Base-by-base conservation (phyloP, 768 basidiomycete species). In the Leccinum broughii region DNA sequence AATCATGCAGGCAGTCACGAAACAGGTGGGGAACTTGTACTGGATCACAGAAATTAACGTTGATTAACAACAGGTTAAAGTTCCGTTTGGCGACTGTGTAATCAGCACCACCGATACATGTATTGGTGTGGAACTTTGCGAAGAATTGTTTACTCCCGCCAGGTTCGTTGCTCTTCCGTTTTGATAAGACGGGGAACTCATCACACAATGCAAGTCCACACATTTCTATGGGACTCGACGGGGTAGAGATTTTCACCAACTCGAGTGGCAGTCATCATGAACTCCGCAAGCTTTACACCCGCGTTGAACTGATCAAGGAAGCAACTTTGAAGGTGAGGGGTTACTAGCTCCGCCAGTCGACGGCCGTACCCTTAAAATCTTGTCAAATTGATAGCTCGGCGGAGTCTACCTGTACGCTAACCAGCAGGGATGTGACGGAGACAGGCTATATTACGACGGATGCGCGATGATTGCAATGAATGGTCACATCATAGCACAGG, bases 191-290 rank as follows among this genome's bases (percentile, higher is more conserved):
- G 24, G 37, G 39, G 17, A 8, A 41, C 60, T 69, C 24, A 67
- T 24, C 1, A 17, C 4, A 46, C 17, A 2, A 35, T 20, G 6
- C 14, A 62, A 99, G 97, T 62, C 97, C 97, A 5, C 97, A 99
- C 71, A 96, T 98, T 58, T 77, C 89, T 13, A 98, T 98, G 97
- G 97, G 96, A 7, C 84, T 99, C 9, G 96, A 99, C 68, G 97
- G 97, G 6, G 96, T 98, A 8, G 97, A 99, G 75, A 97, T 99
- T 54, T 98, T 98, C 72, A 98, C 96, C 9, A 99, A 99, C 76
- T 98, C 97, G 1, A 95, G 93, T 64, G 97, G 95, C 5, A 96
- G 93, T 73, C 97, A 99, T 71, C 97, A 99, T 69, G 97, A 98
- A 71, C 86, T 99, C 26, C 88, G 97, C n/a, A 99, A 99, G 75